Conservation (phyloP, 2,329 filamentous ascomycete genomes). For the Harringtonia lauricola region DNA sequence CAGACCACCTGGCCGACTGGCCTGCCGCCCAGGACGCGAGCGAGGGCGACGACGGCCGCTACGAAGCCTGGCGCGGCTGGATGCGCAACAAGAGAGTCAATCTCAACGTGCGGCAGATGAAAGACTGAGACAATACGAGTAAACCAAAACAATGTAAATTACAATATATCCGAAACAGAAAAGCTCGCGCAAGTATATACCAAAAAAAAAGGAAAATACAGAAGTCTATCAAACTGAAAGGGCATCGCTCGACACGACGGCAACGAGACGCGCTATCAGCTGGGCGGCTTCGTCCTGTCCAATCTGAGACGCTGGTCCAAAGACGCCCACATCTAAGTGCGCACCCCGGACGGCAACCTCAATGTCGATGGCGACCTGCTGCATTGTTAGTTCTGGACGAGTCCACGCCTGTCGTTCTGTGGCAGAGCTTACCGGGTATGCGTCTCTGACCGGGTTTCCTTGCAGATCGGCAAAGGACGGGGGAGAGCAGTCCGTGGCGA, state of each 20-base stretch:
- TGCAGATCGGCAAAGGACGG: constrained; percentile 10
- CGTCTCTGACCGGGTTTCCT: constrained; percentile 16
- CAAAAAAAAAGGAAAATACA: not conserved
- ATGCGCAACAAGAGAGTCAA: constrained; percentile 83
- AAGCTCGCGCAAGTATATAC: not conserved
- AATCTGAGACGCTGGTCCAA: constrained; percentile 8
- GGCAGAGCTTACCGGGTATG: constrained; percentile 1
- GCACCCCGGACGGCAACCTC: constrained; percentile 10
- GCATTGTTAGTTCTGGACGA: not conserved
- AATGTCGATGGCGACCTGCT: constrained; percentile 13
- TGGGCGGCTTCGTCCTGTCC: not conserved
- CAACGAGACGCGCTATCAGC: not conserved
- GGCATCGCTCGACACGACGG: not conserved
- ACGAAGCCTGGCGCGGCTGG: constrained; percentile 70
- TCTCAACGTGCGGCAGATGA: constrained; percentile 86
- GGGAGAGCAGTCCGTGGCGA: not conserved
- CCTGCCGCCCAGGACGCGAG: constrained; percentile 32
- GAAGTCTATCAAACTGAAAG: not conserved
- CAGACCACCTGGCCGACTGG: constrained; percentile 63
- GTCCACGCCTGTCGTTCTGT: too few relatives aligned
- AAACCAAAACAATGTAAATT: not conserved
- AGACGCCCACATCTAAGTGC: constrained; percentile 13
- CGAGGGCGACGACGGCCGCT: constrained; percentile 30
- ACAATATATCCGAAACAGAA: not conserved
- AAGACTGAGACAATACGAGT: constrained; percentile 25